Evolutionary conservation across 2,329 filamentous ascomycete genomes (phyloP), one percentile per base, ranked within the genome.

Genomic region (Aspergillus fumigatus): DNA sequence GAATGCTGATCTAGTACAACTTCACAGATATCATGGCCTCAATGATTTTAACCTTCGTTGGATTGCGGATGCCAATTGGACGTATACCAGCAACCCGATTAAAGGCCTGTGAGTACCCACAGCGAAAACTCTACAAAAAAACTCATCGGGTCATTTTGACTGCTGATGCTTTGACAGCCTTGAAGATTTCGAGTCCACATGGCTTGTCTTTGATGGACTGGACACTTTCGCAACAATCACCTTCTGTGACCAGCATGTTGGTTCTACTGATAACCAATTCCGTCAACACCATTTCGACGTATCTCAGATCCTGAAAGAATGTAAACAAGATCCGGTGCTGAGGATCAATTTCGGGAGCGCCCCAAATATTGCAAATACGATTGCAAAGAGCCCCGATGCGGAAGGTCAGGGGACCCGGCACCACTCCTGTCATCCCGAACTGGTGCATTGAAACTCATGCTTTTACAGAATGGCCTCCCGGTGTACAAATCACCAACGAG

Each of bases 11-110:
- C 45, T 41, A 11, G 38, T 38, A 10, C 17, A 3, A 9, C 9
- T 21, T 38, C 21, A 4, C 55, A 71, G 77, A 49, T 80, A 84
- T 55, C 78, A 79, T 62, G 83, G 81, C 1, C 68, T 84, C 1
- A 85, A 85, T 57, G 83, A 86, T 62, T 84, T 85, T 62, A 74
- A 84, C 54, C 75, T 84, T 17, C 79, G 83, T 25, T 87, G 84
- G 83, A 75, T 87, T 26, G 76, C 77, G n/a, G 74, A 76, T 63
- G 72, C 73, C 14, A 83, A 86, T 64, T 87, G 84, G 84, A 87
- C 82, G 0, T 87, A 86, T 63, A 80, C 77, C 0, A 79, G 78
- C n/a, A 71, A 69, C 7, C 71, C 72, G 0, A 70, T 86, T 2
- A 47, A 68, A 8, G 73, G 69, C 21, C 62, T 83, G 70, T 78